Evolutionary conservation across 345 rosid genomes (phyloP).

Genomic region (Citrus glauca): DNA sequence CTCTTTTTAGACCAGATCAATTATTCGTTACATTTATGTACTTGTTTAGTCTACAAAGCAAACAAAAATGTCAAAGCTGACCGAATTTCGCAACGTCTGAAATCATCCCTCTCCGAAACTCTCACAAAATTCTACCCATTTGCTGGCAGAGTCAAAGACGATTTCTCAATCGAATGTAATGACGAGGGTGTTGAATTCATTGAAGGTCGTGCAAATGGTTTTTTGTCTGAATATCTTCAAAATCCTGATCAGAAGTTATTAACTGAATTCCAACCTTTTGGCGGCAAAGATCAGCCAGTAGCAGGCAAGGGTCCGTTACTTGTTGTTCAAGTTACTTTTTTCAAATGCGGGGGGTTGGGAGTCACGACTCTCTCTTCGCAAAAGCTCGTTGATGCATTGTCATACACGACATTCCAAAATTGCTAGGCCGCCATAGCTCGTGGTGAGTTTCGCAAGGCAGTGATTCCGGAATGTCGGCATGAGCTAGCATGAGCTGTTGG

Average conservation of each 20-base stretch:
- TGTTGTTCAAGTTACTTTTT: neutral
- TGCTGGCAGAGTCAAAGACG: slow-evolving; percentile 14
- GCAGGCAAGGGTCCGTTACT: neutral
- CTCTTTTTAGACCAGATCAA: too few relatives aligned
- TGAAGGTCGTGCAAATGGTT: slow-evolving; percentile 16
- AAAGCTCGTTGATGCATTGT: too few relatives aligned
- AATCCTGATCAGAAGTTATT: slow-evolving; percentile 6
- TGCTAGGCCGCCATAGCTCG: too few relatives aligned
- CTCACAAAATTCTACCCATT: too few relatives aligned
- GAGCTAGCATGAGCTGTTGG: too few relatives aligned
- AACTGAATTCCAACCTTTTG: slow-evolving; percentile 13
- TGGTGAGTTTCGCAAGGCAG: too few relatives aligned
- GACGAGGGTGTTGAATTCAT: slow-evolving; percentile 17
- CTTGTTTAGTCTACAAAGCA: too few relatives aligned
- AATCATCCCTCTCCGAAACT: too few relatives aligned
- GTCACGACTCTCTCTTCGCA: neutral
- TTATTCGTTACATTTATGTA: too few relatives aligned
- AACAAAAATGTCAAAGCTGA: neutral
- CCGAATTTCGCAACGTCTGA: too few relatives aligned
- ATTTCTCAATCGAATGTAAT: slow-evolving; percentile 2
- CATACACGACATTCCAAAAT: too few relatives aligned
- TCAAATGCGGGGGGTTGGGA: neutral
- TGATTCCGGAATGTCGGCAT: too few relatives aligned
- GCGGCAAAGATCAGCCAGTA: neutral
- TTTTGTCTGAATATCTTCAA: slow-evolving; percentile 8